Evolutionary conservation across 179 eudicot species (phyloP).

Genomic region (Sideroxylon spinosum): DNA sequence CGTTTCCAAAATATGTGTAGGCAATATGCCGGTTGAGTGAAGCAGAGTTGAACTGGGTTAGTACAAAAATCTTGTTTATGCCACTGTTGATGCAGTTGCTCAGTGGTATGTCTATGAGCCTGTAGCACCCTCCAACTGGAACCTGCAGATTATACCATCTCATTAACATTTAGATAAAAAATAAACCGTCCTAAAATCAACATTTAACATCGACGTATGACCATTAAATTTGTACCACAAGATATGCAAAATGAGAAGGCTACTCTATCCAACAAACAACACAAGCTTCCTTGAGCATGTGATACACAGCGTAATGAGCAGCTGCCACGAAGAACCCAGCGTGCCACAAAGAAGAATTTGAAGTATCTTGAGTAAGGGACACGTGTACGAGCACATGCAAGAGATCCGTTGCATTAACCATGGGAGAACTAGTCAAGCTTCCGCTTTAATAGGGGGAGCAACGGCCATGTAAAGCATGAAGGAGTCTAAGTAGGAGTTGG

Average conservation of each 20-base stretch:
- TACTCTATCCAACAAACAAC: background rate
- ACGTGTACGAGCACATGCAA: no score
- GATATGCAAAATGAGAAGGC: background rate
- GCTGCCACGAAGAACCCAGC: no score
- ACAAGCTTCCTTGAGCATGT: background rate
- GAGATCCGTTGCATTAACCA: no score
- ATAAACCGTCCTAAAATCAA: background rate
- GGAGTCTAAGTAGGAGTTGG: no score
- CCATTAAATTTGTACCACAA: background rate
- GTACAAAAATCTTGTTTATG: constrained; percentile 76
- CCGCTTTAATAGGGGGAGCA: no score
- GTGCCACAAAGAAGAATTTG: no score
- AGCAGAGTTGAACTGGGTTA: constrained; percentile 89
- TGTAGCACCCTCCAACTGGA: constrained; percentile 85
- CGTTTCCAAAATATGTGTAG: constrained; percentile 80
- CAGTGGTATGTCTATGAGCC: constrained; percentile 88
- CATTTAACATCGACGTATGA: background rate
- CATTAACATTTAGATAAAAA: background rate
- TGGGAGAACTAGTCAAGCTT: no score
- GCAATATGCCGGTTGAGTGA: constrained; percentile 81
- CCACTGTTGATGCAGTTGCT: constrained; percentile 93
- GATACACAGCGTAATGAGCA: no score
- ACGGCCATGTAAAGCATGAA: no score
- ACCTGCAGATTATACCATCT: constrained; percentile 43
- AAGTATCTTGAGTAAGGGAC: no score